Conservation (phyloP, 768 basidiomycete genomes). For the Omphalotus guepiniiformis region DNA sequence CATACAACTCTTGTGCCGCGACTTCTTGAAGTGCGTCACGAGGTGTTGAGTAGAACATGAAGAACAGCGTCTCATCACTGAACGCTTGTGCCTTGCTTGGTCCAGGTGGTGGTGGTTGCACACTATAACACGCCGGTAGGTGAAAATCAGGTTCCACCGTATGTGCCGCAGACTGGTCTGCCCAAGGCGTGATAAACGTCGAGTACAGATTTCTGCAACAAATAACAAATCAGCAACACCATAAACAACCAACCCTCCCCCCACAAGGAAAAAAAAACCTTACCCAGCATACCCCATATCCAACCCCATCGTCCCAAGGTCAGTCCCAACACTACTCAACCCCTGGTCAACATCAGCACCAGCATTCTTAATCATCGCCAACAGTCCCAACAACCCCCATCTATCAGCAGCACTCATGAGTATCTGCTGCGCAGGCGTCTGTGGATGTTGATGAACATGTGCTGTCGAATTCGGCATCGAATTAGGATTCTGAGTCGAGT, state of each 20-base stretch:
- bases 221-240: too few relatives aligned
- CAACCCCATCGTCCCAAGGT: slow-evolving; percentile 87
- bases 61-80: slow-evolving; percentile 95
- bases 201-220: slow-evolving; percentile 73
- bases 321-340: slow-evolving; percentile 81
- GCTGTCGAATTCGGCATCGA: slow-evolving; percentile 30
- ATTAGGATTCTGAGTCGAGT: slow-evolving; percentile 17
- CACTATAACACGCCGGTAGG: slow-evolving; percentile 89
- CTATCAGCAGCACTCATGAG: slow-evolving; percentile 89
- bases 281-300: slow-evolving; percentile 84
- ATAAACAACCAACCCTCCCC: too few relatives aligned
- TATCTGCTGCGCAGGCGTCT: slow-evolving; percentile 92
- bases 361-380: slow-evolving; percentile 84
- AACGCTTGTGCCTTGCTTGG: slow-evolving; percentile 78
- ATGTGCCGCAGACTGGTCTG: slow-evolving; percentile 81
- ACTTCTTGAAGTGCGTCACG: slow-evolving; percentile 91
- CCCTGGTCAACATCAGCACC: slow-evolving; percentile 75
- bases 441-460: slow-evolving; percentile 53
- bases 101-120: slow-evolving; percentile 82
- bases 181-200: slow-evolving; percentile 95
- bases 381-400: slow-evolving; percentile 86
- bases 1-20: slow-evolving; percentile 92
- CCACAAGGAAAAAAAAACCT: too few relatives aligned
- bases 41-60: slow-evolving; percentile 96
- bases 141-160: slow-evolving; percentile 90